These are phyloP conservation scores for Blastocystis sp. DNA, from an alignment of 352 stramenopile species.

Conservation along the genomic window DNA sequence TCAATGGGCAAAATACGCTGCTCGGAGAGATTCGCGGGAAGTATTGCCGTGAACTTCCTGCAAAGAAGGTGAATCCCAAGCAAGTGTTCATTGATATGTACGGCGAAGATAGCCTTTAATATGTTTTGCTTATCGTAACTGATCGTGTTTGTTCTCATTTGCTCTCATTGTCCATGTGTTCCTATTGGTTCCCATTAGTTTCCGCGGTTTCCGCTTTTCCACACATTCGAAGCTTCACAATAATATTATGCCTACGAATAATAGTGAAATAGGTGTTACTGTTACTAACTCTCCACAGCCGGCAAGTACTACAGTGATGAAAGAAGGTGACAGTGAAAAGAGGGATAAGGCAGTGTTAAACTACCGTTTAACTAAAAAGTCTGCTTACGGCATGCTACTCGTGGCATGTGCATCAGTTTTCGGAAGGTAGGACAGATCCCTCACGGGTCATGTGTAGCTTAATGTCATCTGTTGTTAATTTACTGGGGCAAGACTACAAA, in stretches of 20 bases:
- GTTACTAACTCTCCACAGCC: not conserved
- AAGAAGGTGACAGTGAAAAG: not conserved
- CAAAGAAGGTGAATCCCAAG: constrained; percentile 57
- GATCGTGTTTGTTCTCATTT: not conserved
- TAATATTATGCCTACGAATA: not conserved
- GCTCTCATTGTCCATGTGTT: not conserved
- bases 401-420: constrained; percentile 25
- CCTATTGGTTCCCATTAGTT: not conserved
- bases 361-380: constrained; percentile 55
- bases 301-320: too few relatives aligned
- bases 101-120: constrained; percentile 55
- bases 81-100: constrained; percentile 59
- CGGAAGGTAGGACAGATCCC: not conserved
- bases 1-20: not conserved
- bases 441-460: not conserved
- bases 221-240: not conserved
- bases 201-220: not conserved
- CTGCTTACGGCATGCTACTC: constrained; percentile 33
- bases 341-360: not conserved
- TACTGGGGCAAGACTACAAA: constrained; percentile 40
- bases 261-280: not conserved
- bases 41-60: constrained; percentile 6
- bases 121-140: not conserved
- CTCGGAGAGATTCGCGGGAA: constrained; percentile 38
- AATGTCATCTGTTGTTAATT: constrained; percentile 40